Conservation (phyloP, 345 rosid genomes). For the Pugionium cornutum region DNA sequence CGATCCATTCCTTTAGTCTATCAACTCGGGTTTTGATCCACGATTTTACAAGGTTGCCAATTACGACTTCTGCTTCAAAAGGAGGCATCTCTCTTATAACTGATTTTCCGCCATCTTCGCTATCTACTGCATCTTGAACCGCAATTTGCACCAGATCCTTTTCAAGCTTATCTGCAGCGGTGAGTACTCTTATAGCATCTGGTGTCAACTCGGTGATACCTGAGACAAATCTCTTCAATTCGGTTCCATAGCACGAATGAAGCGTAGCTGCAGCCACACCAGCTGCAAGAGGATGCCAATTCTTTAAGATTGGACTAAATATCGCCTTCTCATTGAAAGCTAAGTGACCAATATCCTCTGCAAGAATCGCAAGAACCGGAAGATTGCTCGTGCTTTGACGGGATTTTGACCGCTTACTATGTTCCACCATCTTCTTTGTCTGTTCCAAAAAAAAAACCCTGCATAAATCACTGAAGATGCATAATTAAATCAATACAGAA, state of each 20-base stretch:
- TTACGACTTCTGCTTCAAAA: conserved; percentile 80
- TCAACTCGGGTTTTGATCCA: conserved; percentile 86
- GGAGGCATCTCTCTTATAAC: conserved; percentile 98
- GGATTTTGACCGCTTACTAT: conserved; percentile 55
- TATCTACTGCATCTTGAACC: conserved; percentile 88
- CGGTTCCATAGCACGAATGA: conserved; percentile 84
- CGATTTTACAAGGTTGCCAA: conserved; percentile 66
- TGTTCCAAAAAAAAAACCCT: conserved; percentile 37
- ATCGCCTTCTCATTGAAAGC: conserved; percentile 79
- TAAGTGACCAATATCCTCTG: conserved; percentile 74
- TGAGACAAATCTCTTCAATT: conserved; percentile 66
- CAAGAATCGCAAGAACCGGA: conserved; percentile 83
- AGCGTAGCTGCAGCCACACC: conserved; percentile 96
- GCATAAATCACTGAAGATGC: not conserved
- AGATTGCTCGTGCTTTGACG: conserved; percentile 56
- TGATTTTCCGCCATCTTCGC: conserved; percentile 98
- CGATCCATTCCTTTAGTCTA: conserved; percentile 85
- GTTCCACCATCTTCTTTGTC: conserved; percentile 73
- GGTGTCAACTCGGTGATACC: conserved; percentile 80
- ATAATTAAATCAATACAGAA: not conserved
- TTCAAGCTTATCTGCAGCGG: conserved; percentile 92
- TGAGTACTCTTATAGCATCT: conserved; percentile 84
- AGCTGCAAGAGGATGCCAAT: conserved; percentile 92
- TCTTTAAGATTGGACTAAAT: conserved; percentile 86
- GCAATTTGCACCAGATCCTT: conserved; percentile 98